Base-by-base conservation (phyloP, 495 filamentous ascomycete genomes). In the Neurospora sp. region DNA sequence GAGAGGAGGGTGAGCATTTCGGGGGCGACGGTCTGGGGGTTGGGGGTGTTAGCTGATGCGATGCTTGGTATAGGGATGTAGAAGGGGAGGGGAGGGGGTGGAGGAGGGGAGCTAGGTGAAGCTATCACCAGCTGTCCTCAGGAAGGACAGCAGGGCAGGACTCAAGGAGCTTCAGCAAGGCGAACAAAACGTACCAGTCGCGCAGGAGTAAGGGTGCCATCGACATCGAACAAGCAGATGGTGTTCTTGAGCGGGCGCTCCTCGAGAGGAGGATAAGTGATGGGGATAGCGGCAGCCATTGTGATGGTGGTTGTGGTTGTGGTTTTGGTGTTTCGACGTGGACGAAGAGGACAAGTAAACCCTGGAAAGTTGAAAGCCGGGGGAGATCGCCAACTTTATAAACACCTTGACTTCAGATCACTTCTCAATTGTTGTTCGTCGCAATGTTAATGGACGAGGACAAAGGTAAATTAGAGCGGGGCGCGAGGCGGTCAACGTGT, bases 161-260 rank as follows among this genome's bases (percentile, higher is more conserved):
- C 9, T n/a, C 40, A 12, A 9, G 27, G 65, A 68, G 70, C 20
- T 65, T 14, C 27, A 48, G 35, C 27, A 65, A 27, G 20, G 20
- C 27, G n/a, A n/a, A 22, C 20, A 22, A n/a, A 40, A 84, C 85
- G 65, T 88, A 94, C 90, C 69, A 84, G 83, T 70, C 95, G 89
- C 38, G 95, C 88, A 5, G 88, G 90, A 18, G 94, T 94, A 72
- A 98, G 87, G 38, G 95, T 97, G 72, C 85, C 90, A 80, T 98
- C 95, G 37, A 98, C 95, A 81, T 98, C 95, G 80, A 98, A 98
- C 42, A 98, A 90, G 74, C 86, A 89, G 80, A 98, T 92, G 70
- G 95, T 98, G 85, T 93, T 91, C 82, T 93, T 92, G 80, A 97
- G 83, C 40, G 93, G 91, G 75, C 95, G 93, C 75, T 92, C 84